Conservation (phyloP, 352 stramenopile species). For the Globisporangium abappressorium region DNA sequence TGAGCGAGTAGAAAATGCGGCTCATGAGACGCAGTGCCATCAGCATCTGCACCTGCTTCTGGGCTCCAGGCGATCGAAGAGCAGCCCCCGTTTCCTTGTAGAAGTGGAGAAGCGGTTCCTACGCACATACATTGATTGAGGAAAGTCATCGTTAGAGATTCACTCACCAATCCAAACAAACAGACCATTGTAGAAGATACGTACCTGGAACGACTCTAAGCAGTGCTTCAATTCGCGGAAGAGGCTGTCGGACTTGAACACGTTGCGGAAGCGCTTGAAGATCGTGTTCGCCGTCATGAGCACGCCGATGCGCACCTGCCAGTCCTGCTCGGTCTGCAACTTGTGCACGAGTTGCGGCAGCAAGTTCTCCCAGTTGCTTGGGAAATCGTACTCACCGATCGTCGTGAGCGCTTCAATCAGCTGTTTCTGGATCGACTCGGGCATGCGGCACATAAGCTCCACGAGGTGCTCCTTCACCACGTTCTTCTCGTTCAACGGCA, state of each 20-base stretch:
- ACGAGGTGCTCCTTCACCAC: constrained; percentile 98
- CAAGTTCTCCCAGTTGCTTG: constrained; percentile 94
- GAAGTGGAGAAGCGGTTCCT: constrained; percentile 69
- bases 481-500: constrained; percentile 84
- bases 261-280: constrained; percentile 96
- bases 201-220: constrained; percentile 89
- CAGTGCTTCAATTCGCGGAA: constrained; percentile 96
- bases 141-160: no score
- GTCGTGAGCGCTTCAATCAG: constrained; percentile 96
- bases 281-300: constrained; percentile 98
- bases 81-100: constrained; percentile 69
- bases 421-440: constrained; percentile 92
- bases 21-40: constrained; percentile 89
- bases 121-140: not conserved
- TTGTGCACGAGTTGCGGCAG: constrained; percentile 94
- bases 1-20: constrained; percentile 98
- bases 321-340: constrained; percentile 87
- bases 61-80: constrained; percentile 37
- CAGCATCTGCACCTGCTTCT: constrained; percentile 66
- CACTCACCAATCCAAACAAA: no score
- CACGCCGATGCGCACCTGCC: constrained; percentile 93
- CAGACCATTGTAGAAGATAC: not conserved
- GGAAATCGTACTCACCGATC: constrained; percentile 97
- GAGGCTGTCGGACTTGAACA: constrained; percentile 94
- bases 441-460: constrained; percentile 97